Base-by-base conservation (phyloP, 768 basidiomycete genomes). In the Boletus edulis region DNA sequence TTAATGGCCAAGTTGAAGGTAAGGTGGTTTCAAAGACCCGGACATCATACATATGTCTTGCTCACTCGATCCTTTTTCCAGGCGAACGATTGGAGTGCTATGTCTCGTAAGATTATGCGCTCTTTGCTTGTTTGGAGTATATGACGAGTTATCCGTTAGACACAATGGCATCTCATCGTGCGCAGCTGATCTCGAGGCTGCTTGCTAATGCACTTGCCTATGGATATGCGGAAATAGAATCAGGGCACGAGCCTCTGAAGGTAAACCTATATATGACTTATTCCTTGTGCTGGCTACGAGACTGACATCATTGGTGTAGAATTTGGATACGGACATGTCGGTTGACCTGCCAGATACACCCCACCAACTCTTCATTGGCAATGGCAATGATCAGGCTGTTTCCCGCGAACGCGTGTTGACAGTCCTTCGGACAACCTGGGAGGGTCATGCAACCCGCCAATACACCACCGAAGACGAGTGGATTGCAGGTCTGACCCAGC, bases 1-100 rank as follows among this genome's bases (percentile, higher is more conserved):
- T 57, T 86, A 42, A 86, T 86, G 85, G 84, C 84, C 15, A 86
- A 86, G 54, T 60, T 86, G 39, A 86, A 85, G 76, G 84, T 81
- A 45, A 55, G 51, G 14, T 51, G 3, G 0, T 52, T 15, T 5
- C 5, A 62, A 29, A 9, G 29, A 27, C 27, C 27, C 8, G 27
- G 4, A 17, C 20, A n/a, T 32, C 34, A 24, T 13, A 14, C 41
- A 24, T 13, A 14, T 41, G 7, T 7, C 24, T 17, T 37, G 7
- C 44, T 60, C 22, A 52, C 22, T 41, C 5, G 8, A 13, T 20
- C 38, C 2, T 2, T 48, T 3, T 44, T 44, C 10, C 53, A 84
- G 84, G 77, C 80, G 3, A 84, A 84, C 32, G 84, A 86, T 57
- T 86, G 85, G 84, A 80, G 81, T n/a, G 74, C 84, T 0, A 70